These are phyloP conservation scores for Aspergillus pseudotamarii DNA, from an alignment of 2,329 filamentous ascomycete genomes.

Conservation along the genomic window DNA sequence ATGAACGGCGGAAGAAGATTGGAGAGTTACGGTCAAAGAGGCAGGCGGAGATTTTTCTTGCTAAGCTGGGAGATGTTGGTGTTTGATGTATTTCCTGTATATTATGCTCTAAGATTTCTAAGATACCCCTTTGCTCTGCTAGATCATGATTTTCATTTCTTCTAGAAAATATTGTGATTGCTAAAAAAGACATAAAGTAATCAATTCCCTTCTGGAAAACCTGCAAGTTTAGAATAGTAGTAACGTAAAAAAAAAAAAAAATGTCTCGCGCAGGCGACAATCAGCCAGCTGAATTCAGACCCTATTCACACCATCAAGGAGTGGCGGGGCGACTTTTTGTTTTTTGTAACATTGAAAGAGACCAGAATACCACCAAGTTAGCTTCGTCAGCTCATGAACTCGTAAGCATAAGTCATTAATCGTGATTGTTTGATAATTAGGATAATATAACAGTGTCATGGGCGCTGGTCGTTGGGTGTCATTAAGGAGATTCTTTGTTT, in stretches of 20 bases:
- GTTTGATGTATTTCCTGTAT: slow-evolving; percentile 4
- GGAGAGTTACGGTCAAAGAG: slow-evolving; percentile 62
- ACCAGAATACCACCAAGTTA: neutral
- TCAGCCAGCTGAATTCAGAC: neutral
- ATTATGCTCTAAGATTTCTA: slow-evolving; percentile 8
- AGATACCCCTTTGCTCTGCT: slow-evolving; percentile 14
- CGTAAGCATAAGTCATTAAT: slow-evolving; percentile 11
- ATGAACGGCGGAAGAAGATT: slow-evolving; percentile 55
- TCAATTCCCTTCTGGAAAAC: neutral
- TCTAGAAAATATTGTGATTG: neutral
- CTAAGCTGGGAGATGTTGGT: slow-evolving; percentile 52
- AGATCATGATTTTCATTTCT: neutral
- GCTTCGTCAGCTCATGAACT: slow-evolving; percentile 6
- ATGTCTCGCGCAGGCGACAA: neutral
- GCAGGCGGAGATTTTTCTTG: slow-evolving; percentile 73
- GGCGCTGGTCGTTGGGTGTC: neutral
- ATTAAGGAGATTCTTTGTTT: neutral
- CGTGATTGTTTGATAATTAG: slow-evolving; percentile 7
- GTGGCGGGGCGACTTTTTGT: neutral
- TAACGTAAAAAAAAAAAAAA: neutral
- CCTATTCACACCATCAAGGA: neutral
- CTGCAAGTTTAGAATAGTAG: neutral
- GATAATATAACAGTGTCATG: slow-evolving; percentile 2
- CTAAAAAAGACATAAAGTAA: neutral
- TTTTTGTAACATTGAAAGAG: neutral